A percentile compares a stretch with the other conserved stretches of the same genome.
These are phyloP conservation scores for Acanthamoeba sp. DNA, from an alignment of 208 protist genomes.

Conservation along the genomic window DNA sequence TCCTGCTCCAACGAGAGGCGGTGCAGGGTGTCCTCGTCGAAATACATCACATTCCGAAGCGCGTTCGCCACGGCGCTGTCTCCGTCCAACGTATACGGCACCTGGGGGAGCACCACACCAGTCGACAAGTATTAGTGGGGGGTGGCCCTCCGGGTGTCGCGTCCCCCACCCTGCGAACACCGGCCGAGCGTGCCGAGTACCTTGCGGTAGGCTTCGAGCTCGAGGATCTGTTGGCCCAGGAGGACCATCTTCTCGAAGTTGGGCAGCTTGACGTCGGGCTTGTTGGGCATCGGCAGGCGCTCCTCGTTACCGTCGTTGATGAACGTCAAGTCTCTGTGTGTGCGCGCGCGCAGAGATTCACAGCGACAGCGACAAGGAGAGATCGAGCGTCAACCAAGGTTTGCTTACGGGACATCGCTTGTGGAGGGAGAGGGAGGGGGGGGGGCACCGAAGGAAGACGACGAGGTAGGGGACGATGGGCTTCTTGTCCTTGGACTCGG, in stretches of 20 bases:
- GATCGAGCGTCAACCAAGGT: too few relatives aligned
- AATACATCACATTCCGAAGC: not conserved
- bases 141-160: too few relatives aligned
- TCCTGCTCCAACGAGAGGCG: not conserved
- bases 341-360: not conserved
- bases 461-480: constrained; percentile 10
- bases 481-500: constrained; percentile 12
- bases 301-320: constrained; percentile 30
- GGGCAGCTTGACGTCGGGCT: constrained; percentile 15
- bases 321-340: not conserved
- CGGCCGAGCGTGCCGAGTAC: too few relatives aligned
- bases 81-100: not conserved
- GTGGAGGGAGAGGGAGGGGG: not conserved
- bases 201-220: constrained; percentile 16
- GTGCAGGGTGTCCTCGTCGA: not conserved
- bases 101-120: not conserved
- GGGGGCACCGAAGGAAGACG: constrained; percentile 3
- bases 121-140: not conserved
- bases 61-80: not conserved
- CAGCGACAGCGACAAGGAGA: not conserved
- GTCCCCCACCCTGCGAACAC: too few relatives aligned
- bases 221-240: constrained; percentile 5
- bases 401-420: not conserved
- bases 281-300: not conserved
- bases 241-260: constrained; percentile 6